Percentiles rank a stretch among this genome's conserved stretches.
These are phyloP conservation scores for Batkoa obscura DNA, from an alignment of 371 early-diverging fungal species.

Conservation along the genomic window DNA sequence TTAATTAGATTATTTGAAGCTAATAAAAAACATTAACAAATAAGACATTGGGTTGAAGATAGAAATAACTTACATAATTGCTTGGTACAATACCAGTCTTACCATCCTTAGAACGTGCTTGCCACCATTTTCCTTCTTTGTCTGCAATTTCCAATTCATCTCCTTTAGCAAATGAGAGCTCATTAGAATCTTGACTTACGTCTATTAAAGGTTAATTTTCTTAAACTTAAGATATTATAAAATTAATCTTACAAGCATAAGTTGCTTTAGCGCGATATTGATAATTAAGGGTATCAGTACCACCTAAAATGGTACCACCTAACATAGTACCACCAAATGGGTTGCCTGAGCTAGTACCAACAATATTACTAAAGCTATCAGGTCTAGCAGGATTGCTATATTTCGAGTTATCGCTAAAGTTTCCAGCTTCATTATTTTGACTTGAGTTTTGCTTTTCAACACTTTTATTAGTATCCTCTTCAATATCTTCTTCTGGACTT, in stretches of 20 bases:
- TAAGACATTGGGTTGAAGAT: too few relatives aligned
- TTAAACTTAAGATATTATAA: neutral
- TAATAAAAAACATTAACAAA: neutral
- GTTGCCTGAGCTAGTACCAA: neutral
- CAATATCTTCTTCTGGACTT: too few relatives aligned
- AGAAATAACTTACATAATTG: conserved; percentile 36
- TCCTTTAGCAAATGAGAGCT: conserved; percentile 74
- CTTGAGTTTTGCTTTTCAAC: too few relatives aligned
- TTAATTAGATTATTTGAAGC: too few relatives aligned
- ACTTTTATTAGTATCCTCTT: too few relatives aligned
- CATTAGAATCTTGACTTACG: conserved; percentile 49
- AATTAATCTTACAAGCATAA: conserved; percentile 2
- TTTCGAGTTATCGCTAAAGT: too few relatives aligned
- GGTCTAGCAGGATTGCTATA: too few relatives aligned
- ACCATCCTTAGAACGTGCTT: conserved; percentile 67
- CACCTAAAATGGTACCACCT: neutral
- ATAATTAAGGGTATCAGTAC: neutral
- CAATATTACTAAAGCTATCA: too few relatives aligned
- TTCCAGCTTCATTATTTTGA: too few relatives aligned
- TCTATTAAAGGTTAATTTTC: neutral
- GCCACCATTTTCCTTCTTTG: conserved; percentile 93
- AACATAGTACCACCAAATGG: neutral
- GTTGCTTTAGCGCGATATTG: neutral
- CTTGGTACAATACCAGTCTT: conserved; percentile 76
- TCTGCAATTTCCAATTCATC: conserved; percentile 71